Evolutionary conservation across 192 early-diverging fungal species (phyloP), one percentile per base, ranked within the genome.

Genomic region (Jimgerdemannia lactiflua): DNA sequence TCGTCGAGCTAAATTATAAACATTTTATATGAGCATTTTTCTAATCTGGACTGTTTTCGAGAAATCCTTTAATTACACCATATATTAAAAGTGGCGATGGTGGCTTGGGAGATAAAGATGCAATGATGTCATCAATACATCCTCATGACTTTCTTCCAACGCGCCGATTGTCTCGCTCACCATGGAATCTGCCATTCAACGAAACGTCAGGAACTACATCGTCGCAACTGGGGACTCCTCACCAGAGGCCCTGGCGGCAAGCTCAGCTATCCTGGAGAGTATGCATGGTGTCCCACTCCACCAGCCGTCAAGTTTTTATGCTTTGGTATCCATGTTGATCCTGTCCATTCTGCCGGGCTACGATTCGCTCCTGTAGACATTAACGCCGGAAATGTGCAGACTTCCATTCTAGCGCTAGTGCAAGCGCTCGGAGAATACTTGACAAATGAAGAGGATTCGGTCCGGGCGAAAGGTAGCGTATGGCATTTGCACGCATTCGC

Each of bases 391-490:
- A 77, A 72, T 42, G 87, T 86, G 54, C 90, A 92, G 72, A 70
- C 78, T 11, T 91, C 89, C 40, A 79, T 96, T 39, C 80, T 96
- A 18, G 80, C 84, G 74, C 79, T 97, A n/a, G 95, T 98, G 29
- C 91, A 94, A 80, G 79, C 85, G 54, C 88, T 97, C 29, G 94
- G 92, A 2, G 84, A 89, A 43, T 88, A 90, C 65, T 79, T 97
- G 70, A 95, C 94, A 4, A 91, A 86, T 79, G 87, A 91, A 9
- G 96, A 97, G 69, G 91, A 92, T n/a, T 92, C 91, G 72, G 87
- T 91, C 43, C 92, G 97, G 72, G 92, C 94, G 44, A 92, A 92
- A 85, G 97, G 95, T 86, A 82, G 42, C 40, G 6, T 3, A 64
- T n/a, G 1, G 29, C 42, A 59, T 3, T 42, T 4, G 43, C 49